Evolutionary conservation across 2,329 filamentous ascomycete genomes (phyloP).

Genomic region (Monilinia vaccinii-corymbosi): DNA sequence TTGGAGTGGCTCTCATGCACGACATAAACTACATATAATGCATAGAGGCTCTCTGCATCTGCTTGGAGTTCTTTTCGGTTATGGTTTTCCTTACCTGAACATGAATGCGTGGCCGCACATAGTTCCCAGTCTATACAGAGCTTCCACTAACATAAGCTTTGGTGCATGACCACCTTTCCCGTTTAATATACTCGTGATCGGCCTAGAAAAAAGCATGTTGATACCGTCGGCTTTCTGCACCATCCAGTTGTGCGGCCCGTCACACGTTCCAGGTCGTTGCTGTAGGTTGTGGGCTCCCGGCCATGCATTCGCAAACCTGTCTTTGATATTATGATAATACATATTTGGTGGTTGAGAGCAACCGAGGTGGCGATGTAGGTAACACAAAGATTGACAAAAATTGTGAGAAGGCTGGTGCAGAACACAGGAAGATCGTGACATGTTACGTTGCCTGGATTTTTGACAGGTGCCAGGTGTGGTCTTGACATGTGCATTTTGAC

Average conservation of each 20-base stretch:
- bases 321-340: neutral
- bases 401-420: neutral
- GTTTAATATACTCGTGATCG: neutral
- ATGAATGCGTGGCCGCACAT: neutral
- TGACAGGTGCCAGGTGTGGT: slow-evolving; percentile 7
- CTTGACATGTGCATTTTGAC: slow-evolving; percentile 11
- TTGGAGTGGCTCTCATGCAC: neutral
- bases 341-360: neutral
- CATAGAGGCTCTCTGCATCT: slow-evolving; percentile 4
- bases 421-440: neutral
- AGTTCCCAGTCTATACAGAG: neutral
- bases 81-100: neutral
- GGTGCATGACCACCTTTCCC: neutral
- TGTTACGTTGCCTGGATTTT: slow-evolving; percentile 7
- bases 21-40: neutral
- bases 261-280: neutral
- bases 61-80: neutral
- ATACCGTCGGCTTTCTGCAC: neutral
- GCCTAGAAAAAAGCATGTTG: neutral
- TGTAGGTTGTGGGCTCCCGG: neutral
- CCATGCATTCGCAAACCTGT: neutral
- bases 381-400: neutral
- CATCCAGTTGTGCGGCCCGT: neutral
- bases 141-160: slow-evolving; percentile 1
- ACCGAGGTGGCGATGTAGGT: neutral